phyloP scores from a whole-genome alignment of 495 filamentous ascomycete species.

The Aspergillus indologenus region DNA sequence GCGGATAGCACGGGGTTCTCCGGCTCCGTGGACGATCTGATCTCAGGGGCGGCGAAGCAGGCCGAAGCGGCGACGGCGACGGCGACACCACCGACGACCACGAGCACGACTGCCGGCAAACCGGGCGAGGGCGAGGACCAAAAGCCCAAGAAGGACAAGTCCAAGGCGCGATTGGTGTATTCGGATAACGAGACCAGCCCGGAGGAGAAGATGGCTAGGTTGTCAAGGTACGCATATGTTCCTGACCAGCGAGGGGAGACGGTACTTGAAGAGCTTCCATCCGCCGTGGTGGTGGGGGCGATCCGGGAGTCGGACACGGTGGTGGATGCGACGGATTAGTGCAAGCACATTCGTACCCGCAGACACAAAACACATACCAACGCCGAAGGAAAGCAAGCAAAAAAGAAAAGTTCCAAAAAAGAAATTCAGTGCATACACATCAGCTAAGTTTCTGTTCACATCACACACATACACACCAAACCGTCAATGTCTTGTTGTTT shows the following conservation, averaged over 20 bases:
- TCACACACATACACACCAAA: too few species aligned
- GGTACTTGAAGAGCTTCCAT: constrained; percentile 37
- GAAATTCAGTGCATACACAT: not conserved
- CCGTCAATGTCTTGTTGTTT: not conserved
- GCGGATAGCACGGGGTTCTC: constrained; percentile 30
- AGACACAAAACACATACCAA: not conserved
- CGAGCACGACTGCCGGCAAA: constrained; percentile 1
- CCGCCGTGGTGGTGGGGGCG: constrained; percentile 33
- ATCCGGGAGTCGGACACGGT: constrained; percentile 37
- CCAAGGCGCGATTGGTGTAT: constrained; percentile 73
- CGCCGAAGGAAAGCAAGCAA: not conserved
- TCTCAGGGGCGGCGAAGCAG: constrained; percentile 40
- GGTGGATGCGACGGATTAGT: constrained; percentile 31
- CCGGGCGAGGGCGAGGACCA: constrained; percentile 49
- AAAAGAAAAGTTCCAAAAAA: not conserved
- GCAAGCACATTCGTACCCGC: not conserved
- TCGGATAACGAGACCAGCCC: constrained; percentile 74
- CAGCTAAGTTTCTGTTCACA: not conserved
- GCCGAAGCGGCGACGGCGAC: constrained; percentile 34
- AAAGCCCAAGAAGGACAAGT: constrained; percentile 60
- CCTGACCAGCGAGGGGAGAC: constrained; percentile 43
- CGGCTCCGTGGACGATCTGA: constrained; percentile 61
- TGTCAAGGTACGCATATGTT: constrained; percentile 73
- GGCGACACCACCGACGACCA: constrained; percentile 22
- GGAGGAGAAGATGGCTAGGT: constrained; percentile 79